phyloP scores from a whole-genome alignment of 1,284 basidiomycete genomes.

The Cryptococcus sp. region DNA sequence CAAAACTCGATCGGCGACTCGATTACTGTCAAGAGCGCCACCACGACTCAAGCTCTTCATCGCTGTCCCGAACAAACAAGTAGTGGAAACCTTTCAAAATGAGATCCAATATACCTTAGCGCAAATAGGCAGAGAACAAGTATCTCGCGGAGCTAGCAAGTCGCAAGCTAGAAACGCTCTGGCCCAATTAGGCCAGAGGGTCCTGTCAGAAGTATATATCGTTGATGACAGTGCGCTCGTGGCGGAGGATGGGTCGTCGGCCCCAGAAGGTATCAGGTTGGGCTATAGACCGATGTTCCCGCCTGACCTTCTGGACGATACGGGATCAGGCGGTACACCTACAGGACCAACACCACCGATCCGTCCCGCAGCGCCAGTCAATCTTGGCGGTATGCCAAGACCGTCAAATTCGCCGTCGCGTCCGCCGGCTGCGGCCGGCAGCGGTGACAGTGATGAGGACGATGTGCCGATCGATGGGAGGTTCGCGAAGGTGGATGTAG shows the following conservation, averaged over 20 bases:
- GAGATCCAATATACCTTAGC: conserved; percentile 11
- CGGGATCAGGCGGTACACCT: neutral
- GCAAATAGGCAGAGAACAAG: neutral
- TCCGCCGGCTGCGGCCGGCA: no score
- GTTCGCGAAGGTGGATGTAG: no score
- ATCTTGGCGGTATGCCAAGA: no score
- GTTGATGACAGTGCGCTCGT: conserved; percentile 16
- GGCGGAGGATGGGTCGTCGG: conserved; percentile 1
- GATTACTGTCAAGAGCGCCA: conserved; percentile 1
- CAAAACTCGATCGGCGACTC: conserved; percentile 4
- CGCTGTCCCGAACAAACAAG: conserved; percentile 2
- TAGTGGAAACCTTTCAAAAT: conserved; percentile 1
- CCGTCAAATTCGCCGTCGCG: no score
- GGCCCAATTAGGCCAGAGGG: neutral
- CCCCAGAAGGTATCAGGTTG: conserved; percentile 12
- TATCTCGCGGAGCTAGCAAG: neutral
- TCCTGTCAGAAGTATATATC: conserved; percentile 7
- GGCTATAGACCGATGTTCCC: conserved; percentile 6
- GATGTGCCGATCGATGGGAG: no score
- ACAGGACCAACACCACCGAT: neutral
- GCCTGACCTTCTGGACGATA: neutral
- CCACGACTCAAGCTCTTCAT: conserved; percentile 14
- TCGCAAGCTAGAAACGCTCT: conserved; percentile 1
- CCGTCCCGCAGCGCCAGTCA: neutral
- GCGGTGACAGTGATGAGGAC: no score